Conservation (phyloP, 2,329 filamentous ascomycete genomes). For the Penicillium sclerotiorum region DNA sequence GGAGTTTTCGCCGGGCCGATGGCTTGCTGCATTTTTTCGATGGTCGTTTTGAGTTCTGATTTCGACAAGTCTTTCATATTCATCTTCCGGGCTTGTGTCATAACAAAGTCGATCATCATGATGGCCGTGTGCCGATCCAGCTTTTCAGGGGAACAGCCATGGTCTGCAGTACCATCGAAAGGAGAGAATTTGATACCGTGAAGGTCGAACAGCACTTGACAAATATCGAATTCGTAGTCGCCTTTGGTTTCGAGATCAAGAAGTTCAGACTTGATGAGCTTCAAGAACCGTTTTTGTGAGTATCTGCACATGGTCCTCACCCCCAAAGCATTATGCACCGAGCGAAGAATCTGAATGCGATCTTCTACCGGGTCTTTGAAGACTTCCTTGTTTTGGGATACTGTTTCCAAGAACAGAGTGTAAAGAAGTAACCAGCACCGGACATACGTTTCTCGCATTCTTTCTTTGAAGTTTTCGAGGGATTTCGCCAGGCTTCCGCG, state of each 20-base stretch:
- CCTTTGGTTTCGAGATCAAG: conserved; percentile 74
- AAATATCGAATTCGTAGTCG: conserved; percentile 83
- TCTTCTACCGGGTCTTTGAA: conserved; percentile 72
- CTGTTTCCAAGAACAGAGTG: conserved; percentile 72
- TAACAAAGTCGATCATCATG: conserved; percentile 80
- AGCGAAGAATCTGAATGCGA: conserved; percentile 75
- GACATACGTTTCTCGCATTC: conserved; percentile 83
- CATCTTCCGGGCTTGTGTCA: conserved; percentile 77
- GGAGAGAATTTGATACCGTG: conserved; percentile 78
- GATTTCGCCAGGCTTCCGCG: conserved; percentile 50
- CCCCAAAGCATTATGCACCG: conserved; percentile 81
- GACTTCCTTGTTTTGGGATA: conserved; percentile 64
- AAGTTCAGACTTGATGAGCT: conserved; percentile 84
- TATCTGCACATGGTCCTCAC: conserved; percentile 81
- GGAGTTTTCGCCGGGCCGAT: conserved; percentile 76
- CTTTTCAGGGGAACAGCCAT: conserved; percentile 75
- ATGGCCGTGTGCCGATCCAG: conserved; percentile 80
- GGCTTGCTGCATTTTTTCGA: conserved; percentile 89
- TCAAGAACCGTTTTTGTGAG: conserved; percentile 84
- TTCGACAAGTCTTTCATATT: conserved; percentile 90
- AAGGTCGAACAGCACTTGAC: conserved; percentile 80
- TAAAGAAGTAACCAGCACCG: conserved; percentile 89
- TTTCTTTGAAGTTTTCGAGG: conserved; percentile 60
- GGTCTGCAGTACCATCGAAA: conserved; percentile 71
- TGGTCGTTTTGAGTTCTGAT: conserved; percentile 83